Evolutionary conservation across 331 rosid genomes (phyloP), one percentile per base, ranked within the genome.

Genomic region (Rosa hybrid): DNA sequence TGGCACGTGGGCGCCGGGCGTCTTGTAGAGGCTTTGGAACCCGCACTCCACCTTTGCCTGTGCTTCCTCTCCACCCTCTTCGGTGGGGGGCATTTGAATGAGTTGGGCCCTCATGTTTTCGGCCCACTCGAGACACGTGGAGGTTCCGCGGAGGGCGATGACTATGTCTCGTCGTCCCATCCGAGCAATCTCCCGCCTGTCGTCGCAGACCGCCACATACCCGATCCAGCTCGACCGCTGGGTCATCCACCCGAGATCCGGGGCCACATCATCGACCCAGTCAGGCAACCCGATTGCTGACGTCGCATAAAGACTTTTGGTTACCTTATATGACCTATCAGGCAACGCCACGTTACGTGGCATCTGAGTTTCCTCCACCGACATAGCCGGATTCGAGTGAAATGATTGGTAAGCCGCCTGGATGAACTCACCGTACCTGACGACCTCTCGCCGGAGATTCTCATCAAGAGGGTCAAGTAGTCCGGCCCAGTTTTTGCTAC

Each of bases 121-220:
- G 0, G 94, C 98, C 99, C 99, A 96, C n/a, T 96, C 99, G 0
- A 96, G 89, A 80, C 99, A 96, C 9, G 99, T 96, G 39, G 98
- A 92, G 3, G 99, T 96, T 1, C 99, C 99, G 0, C 99, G 94
- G 6, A 96, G 92, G 1, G 98, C 89, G 68, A 96, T 93, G 3
- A 93, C 90, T 14, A 93, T 91, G 27, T 96, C 99, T 2, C 99
- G 80, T 56, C 98, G 23, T 2, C 99, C 99, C 97, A 96, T 83
- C 42, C 99, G 81, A 0, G 87, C 85, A 12, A 96, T 96, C 83
- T 96, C 98, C 10, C 91, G 42, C 12, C 45, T 71, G 41, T 96
- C 98, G 0, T 96, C 98, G 13, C 97, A 96, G 1, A 96, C 98
- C 1, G 99, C 98, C 0, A 96, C 94, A 76, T 85, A 96, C 0